phyloP scores from a whole-genome alignment of 2,329 filamentous ascomycete species.

The Arthroderma sp. region DNA sequence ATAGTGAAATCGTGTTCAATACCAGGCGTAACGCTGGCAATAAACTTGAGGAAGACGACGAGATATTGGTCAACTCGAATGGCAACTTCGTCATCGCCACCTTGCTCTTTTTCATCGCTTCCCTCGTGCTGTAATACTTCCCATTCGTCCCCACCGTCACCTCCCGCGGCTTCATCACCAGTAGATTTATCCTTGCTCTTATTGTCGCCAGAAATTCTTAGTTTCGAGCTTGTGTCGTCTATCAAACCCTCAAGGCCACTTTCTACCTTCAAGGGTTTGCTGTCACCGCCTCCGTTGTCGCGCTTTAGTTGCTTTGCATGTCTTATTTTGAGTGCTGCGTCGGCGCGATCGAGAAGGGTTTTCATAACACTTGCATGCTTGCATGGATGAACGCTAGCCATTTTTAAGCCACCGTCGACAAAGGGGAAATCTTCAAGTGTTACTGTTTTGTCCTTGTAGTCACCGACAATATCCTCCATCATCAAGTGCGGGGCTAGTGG shows the following conservation, averaged over 20 bases:
- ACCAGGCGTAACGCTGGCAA: conserved; percentile 81
- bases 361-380: conserved; percentile 98
- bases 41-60: conserved; percentile 49
- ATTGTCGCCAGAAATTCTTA: conserved; percentile 43
- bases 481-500: conserved; percentile 71
- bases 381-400: conserved; percentile 93
- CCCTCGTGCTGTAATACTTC: conserved; percentile 43
- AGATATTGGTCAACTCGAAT: conserved; percentile 40
- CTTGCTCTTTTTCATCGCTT: conserved; percentile 32
- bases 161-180: conserved; percentile 28
- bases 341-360: conserved; percentile 83
- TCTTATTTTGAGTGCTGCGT: conserved; percentile 79
- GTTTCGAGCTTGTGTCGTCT: conserved; percentile 53
- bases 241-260: conserved; percentile 73
- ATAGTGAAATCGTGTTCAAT: conserved; percentile 98
- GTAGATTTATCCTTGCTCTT: conserved; percentile 15
- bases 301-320: conserved; percentile 60
- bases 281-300: conserved; percentile 36
- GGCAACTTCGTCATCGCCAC: conserved; percentile 20
- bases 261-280: conserved; percentile 35
- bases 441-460: conserved; percentile 97
- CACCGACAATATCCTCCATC: conserved; percentile 94
- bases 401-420: conserved; percentile 82
- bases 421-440: conserved; percentile 96
- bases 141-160: conserved; percentile 46